These are phyloP conservation scores for Leishmania martiniquensis DNA, from an alignment of 208 protist species.

Conservation along the genomic window DNA sequence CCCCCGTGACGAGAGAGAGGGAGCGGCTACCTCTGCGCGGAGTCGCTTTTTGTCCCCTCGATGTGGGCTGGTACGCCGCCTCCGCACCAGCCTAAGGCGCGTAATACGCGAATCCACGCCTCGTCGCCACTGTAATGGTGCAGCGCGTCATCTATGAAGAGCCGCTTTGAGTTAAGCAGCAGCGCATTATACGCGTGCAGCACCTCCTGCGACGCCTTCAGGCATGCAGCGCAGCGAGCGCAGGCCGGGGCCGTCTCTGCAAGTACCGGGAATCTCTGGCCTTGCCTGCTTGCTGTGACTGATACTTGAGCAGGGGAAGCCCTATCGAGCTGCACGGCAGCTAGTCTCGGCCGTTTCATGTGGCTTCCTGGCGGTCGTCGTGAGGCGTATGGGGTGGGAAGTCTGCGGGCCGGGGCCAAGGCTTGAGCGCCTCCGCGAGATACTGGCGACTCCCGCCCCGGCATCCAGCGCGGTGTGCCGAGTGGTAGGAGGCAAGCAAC, in stretches of 20 bases:
- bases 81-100: conserved; percentile 37
- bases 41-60: no score
- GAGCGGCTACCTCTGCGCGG: background rate
- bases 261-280: background rate
- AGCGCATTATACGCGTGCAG: conserved; percentile 36
- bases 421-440: background rate
- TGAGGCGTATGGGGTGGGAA: background rate
- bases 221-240: conserved; percentile 18
- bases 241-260: conserved; percentile 24
- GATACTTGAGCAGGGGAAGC: background rate
- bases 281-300: background rate
- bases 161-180: conserved; percentile 42
- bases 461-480: conserved; percentile 4
- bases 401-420: background rate
- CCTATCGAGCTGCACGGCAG: background rate
- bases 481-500: background rate
- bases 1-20: background rate
- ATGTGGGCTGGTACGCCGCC: background rate
- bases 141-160: conserved; percentile 64
- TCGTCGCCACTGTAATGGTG: conserved; percentile 72
- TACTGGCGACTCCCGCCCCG: conserved; percentile 14
- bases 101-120: conserved; percentile 60
- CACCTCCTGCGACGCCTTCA: conserved; percentile 21
- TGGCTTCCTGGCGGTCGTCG: background rate
- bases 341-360: background rate